Percentiles rank a stretch among this genome's conserved stretches.
These are phyloP conservation scores for Colletotrichum shisoi DNA, from an alignment of 2,329 filamentous ascomycete species.

Conservation along the genomic window DNA sequence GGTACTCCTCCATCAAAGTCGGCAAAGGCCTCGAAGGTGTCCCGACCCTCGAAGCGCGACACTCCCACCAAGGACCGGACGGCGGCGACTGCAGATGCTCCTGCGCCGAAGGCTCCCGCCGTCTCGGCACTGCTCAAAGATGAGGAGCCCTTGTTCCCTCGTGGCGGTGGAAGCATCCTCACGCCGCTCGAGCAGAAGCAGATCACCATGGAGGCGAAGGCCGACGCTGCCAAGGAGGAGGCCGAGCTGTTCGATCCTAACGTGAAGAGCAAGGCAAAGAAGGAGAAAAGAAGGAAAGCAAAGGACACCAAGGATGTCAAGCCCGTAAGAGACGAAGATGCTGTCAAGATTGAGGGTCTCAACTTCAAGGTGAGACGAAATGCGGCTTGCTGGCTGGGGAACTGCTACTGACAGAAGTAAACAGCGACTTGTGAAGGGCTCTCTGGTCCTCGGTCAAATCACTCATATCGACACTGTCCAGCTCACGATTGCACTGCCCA, in stretches of 20 bases:
- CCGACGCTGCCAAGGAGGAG: conserved; percentile 90
- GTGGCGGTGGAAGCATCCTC: conserved; percentile 88
- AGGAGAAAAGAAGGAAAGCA: conserved; percentile 65
- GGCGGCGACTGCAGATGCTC: conserved; percentile 42
- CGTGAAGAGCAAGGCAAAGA: conserved; percentile 56
- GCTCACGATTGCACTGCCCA: conserved; percentile 83
- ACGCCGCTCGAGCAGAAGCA: conserved; percentile 96
- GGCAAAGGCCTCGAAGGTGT: conserved; percentile 56
- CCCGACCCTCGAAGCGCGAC: conserved; percentile 59
- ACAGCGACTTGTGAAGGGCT: conserved; percentile 83
- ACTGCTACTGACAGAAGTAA: conserved; percentile 46
- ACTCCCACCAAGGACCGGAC: conserved; percentile 47
- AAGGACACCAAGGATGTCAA: conserved; percentile 58
- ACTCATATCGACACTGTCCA: conserved; percentile 81
- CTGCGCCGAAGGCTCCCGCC: conserved; percentile 48
- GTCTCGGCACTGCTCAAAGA: conserved; percentile 65
- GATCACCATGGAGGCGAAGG: conserved; percentile 90
- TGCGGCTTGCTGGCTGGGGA: background rate
- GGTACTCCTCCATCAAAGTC: conserved; percentile 60
- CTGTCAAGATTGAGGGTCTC: conserved; percentile 81
- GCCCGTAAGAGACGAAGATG: conserved; percentile 61
- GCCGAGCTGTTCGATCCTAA: conserved; percentile 61
- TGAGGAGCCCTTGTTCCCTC: conserved; percentile 89
- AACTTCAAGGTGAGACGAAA: conserved; percentile 77
- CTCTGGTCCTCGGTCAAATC: conserved; percentile 86